Evolutionary conservation across 495 filamentous ascomycete species (phyloP), one percentile per base, ranked within the genome.

Genomic region (Aspergillus haitiensis): DNA sequence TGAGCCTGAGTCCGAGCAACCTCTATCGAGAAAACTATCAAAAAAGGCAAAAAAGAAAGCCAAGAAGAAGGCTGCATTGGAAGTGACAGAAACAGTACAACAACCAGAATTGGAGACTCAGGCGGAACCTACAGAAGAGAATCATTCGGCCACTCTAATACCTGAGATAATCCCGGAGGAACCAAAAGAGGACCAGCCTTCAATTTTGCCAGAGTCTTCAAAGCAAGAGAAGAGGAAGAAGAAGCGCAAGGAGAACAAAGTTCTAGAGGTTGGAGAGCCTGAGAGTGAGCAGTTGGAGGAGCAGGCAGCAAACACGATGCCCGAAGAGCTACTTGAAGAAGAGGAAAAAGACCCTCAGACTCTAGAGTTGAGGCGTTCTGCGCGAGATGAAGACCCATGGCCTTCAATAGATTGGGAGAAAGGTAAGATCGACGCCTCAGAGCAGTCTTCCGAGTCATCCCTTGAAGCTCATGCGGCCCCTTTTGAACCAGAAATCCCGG

Each of bases 11-110:
- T n/a, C 44, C 27, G 42, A 62, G 12, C 47, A 63, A 7, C 40
- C 62, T 37, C 31, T 64, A n/a, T 59, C 60, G 12, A 68, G 69
- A 8, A 73, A 75, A 47, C 50, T 70, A 18, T 73, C 74, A 4
- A 76, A 77, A 64, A 76, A 74, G 49, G 73, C 78, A 48, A 78
- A 74, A 61, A 74, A 63, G 52, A 80, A 78, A 52, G 66, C 68
- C 31, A 76, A 76, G 67, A 72, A 77, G 40, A 65, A 73, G 34
- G 62, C 55, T 11, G 63, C 68, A 37, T 32, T 63, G 48, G 56
- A 66, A 27, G 13, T 35, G 31, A 6, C 34, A 21, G 64, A 67
- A 18, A n/a, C 37, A n/a, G 31, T 35, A 33, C 56, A 37, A 49
- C 57, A 65, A 40, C 27, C 35, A 33, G 55, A 58, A 18, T 11